phyloP scores from a whole-genome alignment of 306 rosid genomes.

The Glycine soja region DNA sequence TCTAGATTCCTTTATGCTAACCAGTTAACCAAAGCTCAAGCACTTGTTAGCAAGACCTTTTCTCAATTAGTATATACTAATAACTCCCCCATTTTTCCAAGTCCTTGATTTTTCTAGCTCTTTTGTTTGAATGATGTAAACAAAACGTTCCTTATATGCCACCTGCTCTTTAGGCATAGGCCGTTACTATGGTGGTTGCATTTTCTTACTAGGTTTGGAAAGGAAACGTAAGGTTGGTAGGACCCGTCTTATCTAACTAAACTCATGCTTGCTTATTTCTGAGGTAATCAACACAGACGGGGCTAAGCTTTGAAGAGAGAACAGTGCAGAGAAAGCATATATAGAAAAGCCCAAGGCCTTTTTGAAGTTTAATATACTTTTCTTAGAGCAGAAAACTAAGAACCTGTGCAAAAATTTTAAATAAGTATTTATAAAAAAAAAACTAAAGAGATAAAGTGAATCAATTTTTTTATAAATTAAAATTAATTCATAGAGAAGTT shows the following conservation, averaged over 20 bases:
- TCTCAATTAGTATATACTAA: too few species aligned
- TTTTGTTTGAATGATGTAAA: neutral
- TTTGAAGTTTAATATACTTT: neutral
- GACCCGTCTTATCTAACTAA: conserved; percentile 39
- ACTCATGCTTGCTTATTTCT: conserved; percentile 39
- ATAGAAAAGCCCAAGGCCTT: neutral
- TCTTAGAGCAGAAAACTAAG: too few species aligned
- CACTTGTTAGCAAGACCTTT: too few species aligned
- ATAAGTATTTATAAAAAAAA: too few species aligned
- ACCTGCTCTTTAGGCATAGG: too few species aligned
- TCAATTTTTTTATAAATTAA: too few species aligned
- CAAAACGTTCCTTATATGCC: neutral
- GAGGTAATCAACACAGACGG: conserved; percentile 20
- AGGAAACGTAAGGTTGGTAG: conserved; percentile 25
- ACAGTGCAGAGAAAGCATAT: conserved; percentile 37
- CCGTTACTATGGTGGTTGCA: conserved; percentile 1
- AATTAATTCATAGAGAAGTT: too few species aligned
- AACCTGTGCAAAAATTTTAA: too few species aligned
- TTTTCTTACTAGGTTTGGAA: conserved; percentile 32
- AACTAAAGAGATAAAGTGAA: too few species aligned
- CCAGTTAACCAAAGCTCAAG: too few species aligned
- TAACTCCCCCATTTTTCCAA: too few species aligned
- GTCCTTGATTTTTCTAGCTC: neutral
- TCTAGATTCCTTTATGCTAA: too few species aligned
- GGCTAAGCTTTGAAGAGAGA: conserved; percentile 18